Evolutionary conservation across 495 filamentous ascomycete genomes (phyloP), one percentile per base, ranked within the genome.

Genomic region (Echria macrotheca): DNA sequence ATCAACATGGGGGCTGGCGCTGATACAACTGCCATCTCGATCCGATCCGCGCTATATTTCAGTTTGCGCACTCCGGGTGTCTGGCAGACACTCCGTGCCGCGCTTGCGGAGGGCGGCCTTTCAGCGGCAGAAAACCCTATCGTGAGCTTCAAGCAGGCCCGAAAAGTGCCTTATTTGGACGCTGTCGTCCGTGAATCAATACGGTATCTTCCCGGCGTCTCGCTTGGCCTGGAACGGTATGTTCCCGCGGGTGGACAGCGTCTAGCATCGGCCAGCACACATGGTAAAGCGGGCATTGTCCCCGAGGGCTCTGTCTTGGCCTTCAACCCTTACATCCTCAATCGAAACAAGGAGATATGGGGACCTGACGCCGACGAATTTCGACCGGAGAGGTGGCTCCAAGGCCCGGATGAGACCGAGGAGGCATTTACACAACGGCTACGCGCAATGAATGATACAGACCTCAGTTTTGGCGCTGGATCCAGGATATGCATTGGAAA

Each of bases 121-220:
- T 39, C 44, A 7, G 23, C 24, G 15, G 26, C 29, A 3, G 10
- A 24, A n/a, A n/a, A n/a, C n/a, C n/a, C n/a, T 12, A 11, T 24
- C 14, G 31, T 57, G n/a, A 23, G 42, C 6, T 57, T 51, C 35
- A 53, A 43, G 12, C 37, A 53, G 2, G 41, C 52, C 21, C 35
- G 56, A 10, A 39, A 21, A 6, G 31, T 63, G 21, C 53, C 57
- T 4, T 66, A 78, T 54, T 69, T 83, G n/a, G 71, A 75, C 18
- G 77, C 76, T 17, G 68, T 71, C 40, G 69, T 81, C 23, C 73
- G 75, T 48, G 79, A 83, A 59, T 55, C 68, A 7, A 58, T 78
- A 19, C 72, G 77, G 14, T 53, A 78, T n/a, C 67, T 76, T 38
- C 77, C 77, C 1, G 67, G 69, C 0, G 64, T 71, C 9, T 69